Evolutionary conservation across 768 basidiomycete genomes (phyloP), one percentile per base, ranked within the genome.

Genomic region (Phaffia australis): DNA sequence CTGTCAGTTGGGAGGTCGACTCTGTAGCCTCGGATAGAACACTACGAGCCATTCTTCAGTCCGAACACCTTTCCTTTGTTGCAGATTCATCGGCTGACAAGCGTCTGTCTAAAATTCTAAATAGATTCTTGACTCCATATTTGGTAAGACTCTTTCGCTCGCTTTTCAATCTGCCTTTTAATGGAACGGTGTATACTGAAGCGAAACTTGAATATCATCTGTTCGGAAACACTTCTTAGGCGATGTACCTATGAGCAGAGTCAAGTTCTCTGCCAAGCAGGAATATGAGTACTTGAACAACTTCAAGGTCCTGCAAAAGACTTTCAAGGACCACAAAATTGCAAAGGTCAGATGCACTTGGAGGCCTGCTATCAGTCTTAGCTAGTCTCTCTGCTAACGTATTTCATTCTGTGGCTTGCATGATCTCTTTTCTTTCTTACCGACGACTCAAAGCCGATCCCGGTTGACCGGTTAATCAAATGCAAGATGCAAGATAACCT

Each of bases 401-500:
- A 11, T 46, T 30, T 51, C 48, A 4, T 60, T 18, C 42, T 29
- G 29, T 19, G 51, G 8, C 9, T 23, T 49, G 19, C 15, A 7
- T 25, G 21, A 47, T 50, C 54, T 65, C 23, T 55, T 49, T 11
- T 54, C 32, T 23, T 52, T 32, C 51, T 64, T 29, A 9, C 29
- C 42, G 63, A 70, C 54, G 49, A 2, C 56, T 25, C 60, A 29
- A 71, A 95, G 90, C 93, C 93, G 30, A 92, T 99, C 76, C 88
- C 83, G 8, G 87, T 99, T n/a, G 94, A 98, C 72, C 86, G 82
- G 72, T 84, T 99, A 48, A 84, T 89, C 57, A 93, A 93, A 78
- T 99, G 95, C 80, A 98, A 97, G 80, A 98, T 98, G 93, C 94
- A 97, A 87, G 95, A 98, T 77, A 99, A 99, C 77, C 85, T 99